Conservation (phyloP, 2,329 filamentous ascomycete species). For the Talaromyces sp. region DNA sequence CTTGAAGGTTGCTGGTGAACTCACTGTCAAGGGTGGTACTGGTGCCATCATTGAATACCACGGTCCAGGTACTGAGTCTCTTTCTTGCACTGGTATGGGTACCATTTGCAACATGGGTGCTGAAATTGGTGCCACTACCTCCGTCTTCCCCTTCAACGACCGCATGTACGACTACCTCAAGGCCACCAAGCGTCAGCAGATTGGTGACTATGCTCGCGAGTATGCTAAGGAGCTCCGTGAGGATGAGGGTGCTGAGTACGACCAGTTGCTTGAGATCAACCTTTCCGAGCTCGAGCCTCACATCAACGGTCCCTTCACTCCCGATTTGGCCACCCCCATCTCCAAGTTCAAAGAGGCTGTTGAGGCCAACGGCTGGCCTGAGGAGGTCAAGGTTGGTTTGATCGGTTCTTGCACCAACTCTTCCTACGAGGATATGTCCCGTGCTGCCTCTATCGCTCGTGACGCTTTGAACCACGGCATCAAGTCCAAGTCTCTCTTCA, state of each 20-base stretch:
- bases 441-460: conserved; percentile 84
- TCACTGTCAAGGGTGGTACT: conserved; percentile 97
- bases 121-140: conserved; percentile 74
- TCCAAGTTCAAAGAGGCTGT: conserved; percentile 95
- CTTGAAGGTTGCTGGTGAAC: conserved; percentile 91
- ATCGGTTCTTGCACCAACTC: conserved; percentile 99
- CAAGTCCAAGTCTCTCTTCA: conserved; percentile 91
- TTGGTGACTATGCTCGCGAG: conserved; percentile 81
- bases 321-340: conserved; percentile 94
- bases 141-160: conserved; percentile 96
- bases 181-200: conserved; percentile 84
- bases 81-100: conserved; percentile 83
- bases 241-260: conserved; percentile 90
- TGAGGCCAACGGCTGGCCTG: conserved; percentile 92
- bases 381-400: conserved; percentile 92
- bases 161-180: conserved; percentile 94
- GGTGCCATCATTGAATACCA: conserved; percentile 67
- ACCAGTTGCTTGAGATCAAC: conserved; percentile 95
- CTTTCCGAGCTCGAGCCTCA: conserved; percentile 92
- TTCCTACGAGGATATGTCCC: conserved; percentile 85
- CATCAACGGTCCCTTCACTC: conserved; percentile 98
- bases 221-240: conserved; percentile 84
- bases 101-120: conserved; percentile 73
- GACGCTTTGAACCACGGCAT: conserved; percentile 89
- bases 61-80: conserved; percentile 68